Evolutionary conservation across 192 early-diverging fungal genomes (phyloP), one percentile per base, ranked within the genome.

Genomic region (Umbelopsis isabellina): DNA sequence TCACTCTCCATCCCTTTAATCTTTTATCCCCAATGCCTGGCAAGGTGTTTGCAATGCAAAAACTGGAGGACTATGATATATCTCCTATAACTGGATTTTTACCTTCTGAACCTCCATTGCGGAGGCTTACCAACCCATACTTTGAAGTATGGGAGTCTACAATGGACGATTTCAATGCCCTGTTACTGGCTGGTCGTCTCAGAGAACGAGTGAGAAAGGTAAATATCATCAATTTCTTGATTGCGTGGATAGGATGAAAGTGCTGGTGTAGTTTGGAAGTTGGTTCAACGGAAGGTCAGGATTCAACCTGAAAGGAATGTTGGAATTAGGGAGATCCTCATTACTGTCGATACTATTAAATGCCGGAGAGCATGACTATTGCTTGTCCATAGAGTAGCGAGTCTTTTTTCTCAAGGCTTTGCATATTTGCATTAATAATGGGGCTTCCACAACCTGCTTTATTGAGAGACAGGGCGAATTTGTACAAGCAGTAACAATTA

Each of bases 121-220:
- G 80, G 6, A 81, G 93, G 35, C 78, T 98, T 11, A 79, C 91
- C 18, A 81, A 92, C 37, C 83, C 85, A 23, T 92, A 95, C 75
- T 98, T 87, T 80, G 87, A 88, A 45, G 92, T 92, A 1, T 98
- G 96, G 97, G 96, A 97, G 79, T 64, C 51, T 0, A 84, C 92
- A 67, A 85, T 97, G 78, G 89, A 93, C 52, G 74, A 88, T 69
- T 88, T 95, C 77, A 90, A 91, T 61, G 85, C 85, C 22, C 85
- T 94, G 27, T 69, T 92, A 69, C 84, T 97, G 23, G 86, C 86
- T 41, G 89, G 89, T 68, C 82, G 86, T 48, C 77, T 93, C 52
- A 83, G 93, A 66, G 82, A 85, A 46, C 80, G 77, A 21, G 87
- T 92, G 8, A 79, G 84, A 67, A 86, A 88, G 86, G 93, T 93